Base-by-base conservation (phyloP, 73 alveolate genomes). In the Vitrella brassicaformis region DNA sequence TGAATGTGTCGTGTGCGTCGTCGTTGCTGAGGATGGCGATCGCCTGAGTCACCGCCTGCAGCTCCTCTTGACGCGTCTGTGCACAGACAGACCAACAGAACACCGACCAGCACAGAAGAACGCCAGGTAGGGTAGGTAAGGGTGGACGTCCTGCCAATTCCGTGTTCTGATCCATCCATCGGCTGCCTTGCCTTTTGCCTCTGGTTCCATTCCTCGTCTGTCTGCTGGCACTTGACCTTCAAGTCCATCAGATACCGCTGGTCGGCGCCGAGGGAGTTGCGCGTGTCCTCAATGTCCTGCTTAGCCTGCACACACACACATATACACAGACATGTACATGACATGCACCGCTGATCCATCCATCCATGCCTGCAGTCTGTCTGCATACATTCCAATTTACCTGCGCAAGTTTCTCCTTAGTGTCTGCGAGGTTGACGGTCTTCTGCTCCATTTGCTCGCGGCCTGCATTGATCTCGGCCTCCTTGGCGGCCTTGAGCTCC, bases 171-270 rank as follows among this genome's bases (percentile, higher is more conserved):
- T n/a, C n/a, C n/a, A n/a, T n/a, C n/a, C n/a, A n/a, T n/a, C n/a
- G 56, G 4, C 22, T 4, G 22, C 14, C 56, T 39, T 14, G 4
- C 18, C 69, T 56, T 56, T 25, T 56, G 69, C 10, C 69, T 18
- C 69, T 56, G 27, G 27, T 56, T n/a, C 69, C 69, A 56, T n/a
- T 56, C 69, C 29, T 25, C 28, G 69, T 56, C 69, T 8, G 69
- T 56, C 28, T 22, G 9, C 1, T 8, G 10, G 69, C 69, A 56
- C 69, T 56, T 56, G 27, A 22, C 29, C 69, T 56, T 8, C 30
- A 56, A 1, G 30, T 4, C 1, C 69, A 56, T 56, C 7, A 56
- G 69, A n/a, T 8, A 25, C 69, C 18, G 25, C 69, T 56, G 30
- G 28, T 56, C 69, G 69, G 69, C 69, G 28, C 27, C 26, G 29